Base-by-base conservation (phyloP, 2,329 filamentous ascomycete species). In the Epichloe coenophiala region DNA sequence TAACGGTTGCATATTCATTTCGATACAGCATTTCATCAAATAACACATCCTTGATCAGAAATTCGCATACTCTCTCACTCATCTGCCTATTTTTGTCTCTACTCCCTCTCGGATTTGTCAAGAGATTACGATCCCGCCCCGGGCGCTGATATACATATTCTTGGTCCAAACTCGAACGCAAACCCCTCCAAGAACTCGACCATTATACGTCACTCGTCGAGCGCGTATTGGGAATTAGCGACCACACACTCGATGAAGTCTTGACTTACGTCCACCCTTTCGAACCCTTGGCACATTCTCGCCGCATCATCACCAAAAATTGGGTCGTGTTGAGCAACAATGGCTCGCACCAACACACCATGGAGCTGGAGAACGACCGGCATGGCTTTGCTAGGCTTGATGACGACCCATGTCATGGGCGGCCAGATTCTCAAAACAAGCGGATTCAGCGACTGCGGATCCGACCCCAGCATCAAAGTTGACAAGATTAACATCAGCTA, bases 401-500 rank as follows among this genome's bases (percentile, higher is more conserved):
- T 75, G 44, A 59, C 64, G 15, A 65, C 63, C 46, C 68, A 72
- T 52, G 83, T 76, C 49, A 63, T 85, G 53, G 86, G 79, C 51
- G 75, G 71, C 54, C 81, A 91, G 58, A 73, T 94, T 52, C 78
- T 98, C 52, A 78, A 83, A 63, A 96, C 90, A 23, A 78, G 77
- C 55, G 87, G 89, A 53, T 95, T 93, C 70, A 80, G 74, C 60
- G 81, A 82, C 56, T 97, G 93, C 68, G 64, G 62, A 38, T 62
- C 63, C 47, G 67, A 74, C 33, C 43, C 61, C 59, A 76, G 59
- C 65, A 73, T 97, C 60, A 76, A 75, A 55, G 83, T 96, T 49
- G 73, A 88, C 57, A 81, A 77, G 59, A 73, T 94, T 55, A 73
- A 91, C 59, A 84, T 96, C 53, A 72, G 78, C 58, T 97, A 94